These are phyloP conservation scores for Heracleum sosnowskyi DNA, from an alignment of 129 eudicot species.

Conservation along the genomic window DNA sequence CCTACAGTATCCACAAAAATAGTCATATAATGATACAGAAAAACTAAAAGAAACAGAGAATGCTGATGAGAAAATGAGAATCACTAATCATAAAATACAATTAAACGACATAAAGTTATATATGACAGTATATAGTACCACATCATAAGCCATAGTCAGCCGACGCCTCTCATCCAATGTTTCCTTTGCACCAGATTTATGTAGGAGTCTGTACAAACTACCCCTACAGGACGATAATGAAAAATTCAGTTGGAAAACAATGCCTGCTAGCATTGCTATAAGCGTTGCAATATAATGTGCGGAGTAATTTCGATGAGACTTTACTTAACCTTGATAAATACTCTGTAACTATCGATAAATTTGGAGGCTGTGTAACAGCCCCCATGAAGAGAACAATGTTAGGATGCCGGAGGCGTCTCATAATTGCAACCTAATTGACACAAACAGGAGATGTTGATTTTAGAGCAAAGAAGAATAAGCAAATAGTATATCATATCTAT, in stretches of 20 bases:
- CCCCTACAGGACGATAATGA: constrained; percentile 45
- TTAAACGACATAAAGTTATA: neutral
- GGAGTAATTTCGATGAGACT: constrained; percentile 10
- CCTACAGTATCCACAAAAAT: constrained; percentile 29
- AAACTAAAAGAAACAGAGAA: neutral
- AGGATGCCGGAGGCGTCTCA: constrained; percentile 96
- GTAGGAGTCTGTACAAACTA: constrained; percentile 76
- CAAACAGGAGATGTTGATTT: constrained; percentile 13
- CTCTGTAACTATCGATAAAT: constrained; percentile 89
- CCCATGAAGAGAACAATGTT: constrained; percentile 98
- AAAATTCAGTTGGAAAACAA: constrained; percentile 1
- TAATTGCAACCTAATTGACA: constrained; percentile 69
- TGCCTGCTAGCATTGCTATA: neutral
- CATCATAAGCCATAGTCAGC: constrained; percentile 88
- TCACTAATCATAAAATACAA: neutral
- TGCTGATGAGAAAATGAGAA: constrained; percentile 3
- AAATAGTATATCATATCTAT: neutral
- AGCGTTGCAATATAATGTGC: neutral
- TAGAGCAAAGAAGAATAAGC: constrained; percentile 7
- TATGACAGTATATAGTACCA: constrained; percentile 37
- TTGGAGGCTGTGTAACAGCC: constrained; percentile 89
- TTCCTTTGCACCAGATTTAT: constrained; percentile 68
- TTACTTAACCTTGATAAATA: constrained; percentile 61
- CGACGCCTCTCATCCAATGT: constrained; percentile 74
- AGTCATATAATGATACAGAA: neutral